These are phyloP conservation scores for Erigeron canadensis DNA, from an alignment of 129 eudicot genomes.

Conservation along the genomic window DNA sequence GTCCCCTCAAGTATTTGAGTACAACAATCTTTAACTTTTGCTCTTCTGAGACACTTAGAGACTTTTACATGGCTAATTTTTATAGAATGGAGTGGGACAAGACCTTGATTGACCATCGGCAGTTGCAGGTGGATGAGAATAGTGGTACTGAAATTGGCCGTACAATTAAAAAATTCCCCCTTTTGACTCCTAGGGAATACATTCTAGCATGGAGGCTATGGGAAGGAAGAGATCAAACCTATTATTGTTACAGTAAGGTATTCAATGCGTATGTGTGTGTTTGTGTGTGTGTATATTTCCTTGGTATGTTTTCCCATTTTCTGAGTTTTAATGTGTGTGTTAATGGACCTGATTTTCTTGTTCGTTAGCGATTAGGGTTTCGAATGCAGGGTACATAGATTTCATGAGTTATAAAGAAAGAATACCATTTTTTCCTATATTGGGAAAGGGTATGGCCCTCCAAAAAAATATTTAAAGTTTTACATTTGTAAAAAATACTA, in stretches of 20 bases:
- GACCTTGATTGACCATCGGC: constrained; percentile 67
- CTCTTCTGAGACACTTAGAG: constrained; percentile 58
- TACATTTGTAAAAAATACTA: too few relatives aligned
- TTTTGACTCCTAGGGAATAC: constrained; percentile 84
- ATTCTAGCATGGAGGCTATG: constrained; percentile 87
- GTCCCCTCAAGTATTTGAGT: constrained; percentile 71
- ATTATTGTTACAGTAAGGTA: constrained; percentile 84
- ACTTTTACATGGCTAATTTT: constrained; percentile 82
- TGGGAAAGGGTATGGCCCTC: too few relatives aligned
- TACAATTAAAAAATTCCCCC: constrained; percentile 67
- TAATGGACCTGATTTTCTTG: not conserved
- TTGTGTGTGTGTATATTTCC: not conserved
- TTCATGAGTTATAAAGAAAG: not conserved
- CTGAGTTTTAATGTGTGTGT: not conserved
- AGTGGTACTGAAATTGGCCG: constrained; percentile 83
- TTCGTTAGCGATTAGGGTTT: not conserved
- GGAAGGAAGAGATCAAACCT: constrained; percentile 66
- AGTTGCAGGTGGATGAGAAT: constrained; percentile 59
- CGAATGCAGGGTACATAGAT: not conserved
- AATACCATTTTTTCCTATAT: too few relatives aligned
- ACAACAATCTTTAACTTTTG: constrained; percentile 69
- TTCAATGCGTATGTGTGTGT: too few relatives aligned
- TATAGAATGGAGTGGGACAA: constrained; percentile 90
- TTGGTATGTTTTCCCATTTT: constrained; percentile 1
- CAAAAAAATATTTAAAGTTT: too few relatives aligned